Evolutionary conservation across 225 moss, liverwort and hornwort genomes (phyloP).

Genomic region (Neckera pumila): DNA sequence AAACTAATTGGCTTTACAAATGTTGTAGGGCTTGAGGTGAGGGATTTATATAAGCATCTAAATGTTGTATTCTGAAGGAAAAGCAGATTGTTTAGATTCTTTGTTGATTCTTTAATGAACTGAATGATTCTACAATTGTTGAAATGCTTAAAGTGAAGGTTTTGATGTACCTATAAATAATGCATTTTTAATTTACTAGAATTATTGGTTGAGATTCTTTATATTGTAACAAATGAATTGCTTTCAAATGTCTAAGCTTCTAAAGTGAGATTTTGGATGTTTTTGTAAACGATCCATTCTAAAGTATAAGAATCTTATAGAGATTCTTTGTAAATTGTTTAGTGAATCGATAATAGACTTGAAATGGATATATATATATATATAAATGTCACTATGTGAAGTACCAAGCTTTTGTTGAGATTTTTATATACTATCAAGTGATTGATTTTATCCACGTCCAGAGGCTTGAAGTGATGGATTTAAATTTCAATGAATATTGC

Average conservation of each 20-base stretch:
- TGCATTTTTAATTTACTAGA: too few relatives aligned
- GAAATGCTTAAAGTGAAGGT: too few relatives aligned
- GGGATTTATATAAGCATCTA: background rate
- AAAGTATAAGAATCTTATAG: background rate
- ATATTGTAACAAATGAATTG: background rate
- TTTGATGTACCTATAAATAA: background rate
- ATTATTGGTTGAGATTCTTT: background rate
- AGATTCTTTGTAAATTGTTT: background rate
- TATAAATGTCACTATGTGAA: background rate
- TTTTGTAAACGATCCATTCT: background rate
- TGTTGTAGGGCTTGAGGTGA: background rate
- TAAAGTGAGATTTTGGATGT: background rate
- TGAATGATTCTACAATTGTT: too few relatives aligned
- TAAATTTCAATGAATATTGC: background rate
- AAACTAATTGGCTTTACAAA: background rate
- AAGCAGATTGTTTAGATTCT: background rate
- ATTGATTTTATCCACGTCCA: background rate
- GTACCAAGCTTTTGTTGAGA: background rate
- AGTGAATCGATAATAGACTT: background rate
- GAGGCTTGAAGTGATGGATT: background rate
- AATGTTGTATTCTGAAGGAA: background rate
- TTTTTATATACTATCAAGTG: background rate
- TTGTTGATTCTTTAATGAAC: too few relatives aligned
- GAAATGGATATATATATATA: background rate
- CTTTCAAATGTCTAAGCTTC: background rate